Evolutionary conservation across 1,284 basidiomycete species (phyloP), one percentile per base, ranked within the genome.

Genomic region (Paramarasmius palmivorus): DNA sequence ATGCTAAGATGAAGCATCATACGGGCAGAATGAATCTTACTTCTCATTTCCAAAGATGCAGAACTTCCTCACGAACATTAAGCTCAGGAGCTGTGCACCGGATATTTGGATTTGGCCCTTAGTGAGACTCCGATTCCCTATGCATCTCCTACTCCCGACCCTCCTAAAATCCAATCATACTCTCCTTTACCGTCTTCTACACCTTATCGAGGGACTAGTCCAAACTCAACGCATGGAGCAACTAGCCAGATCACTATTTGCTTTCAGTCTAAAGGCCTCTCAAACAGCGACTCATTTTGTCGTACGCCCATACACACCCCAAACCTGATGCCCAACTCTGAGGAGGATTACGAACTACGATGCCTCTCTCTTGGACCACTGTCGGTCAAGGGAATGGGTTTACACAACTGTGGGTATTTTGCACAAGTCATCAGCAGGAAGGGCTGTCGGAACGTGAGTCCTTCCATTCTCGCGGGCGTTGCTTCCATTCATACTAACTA

Each of bases 361-460:
- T 46, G 44, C 29, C 25, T 9, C 12, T 29, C 25, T 15, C 25
- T 46, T 9, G 44, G 44, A 26, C 44, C 44, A 9, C 9, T 46
- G 9, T 10, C 14, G 4, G 25, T 26, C 12, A 26, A 19, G 29
- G 44, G 44, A 9, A 46, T 46, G 44, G 44, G 44, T 2, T 26
- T 46, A 4, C 44, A 46, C 26, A 46, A 46, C 14, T 46, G 44
- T 29, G 44, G 44, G 8, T 46, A 46, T 26, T 46, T 46, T 26
- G 25, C 25, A 17, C 44, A 29, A 32, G 44, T 46, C 14, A 46
- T 29, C 25, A 32, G 7, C 44, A 46, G 25, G n/a, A 23, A 29
- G 29, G 44, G 44, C 23, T 46, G 44, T 26, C 44, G 44, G 17
- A 46, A 26, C n/a, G 44, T 46, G 25, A 29, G 44, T 26, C 25